phyloP scores from a whole-genome alignment of 768 basidiomycete genomes.

The Lyophyllum decastes region DNA sequence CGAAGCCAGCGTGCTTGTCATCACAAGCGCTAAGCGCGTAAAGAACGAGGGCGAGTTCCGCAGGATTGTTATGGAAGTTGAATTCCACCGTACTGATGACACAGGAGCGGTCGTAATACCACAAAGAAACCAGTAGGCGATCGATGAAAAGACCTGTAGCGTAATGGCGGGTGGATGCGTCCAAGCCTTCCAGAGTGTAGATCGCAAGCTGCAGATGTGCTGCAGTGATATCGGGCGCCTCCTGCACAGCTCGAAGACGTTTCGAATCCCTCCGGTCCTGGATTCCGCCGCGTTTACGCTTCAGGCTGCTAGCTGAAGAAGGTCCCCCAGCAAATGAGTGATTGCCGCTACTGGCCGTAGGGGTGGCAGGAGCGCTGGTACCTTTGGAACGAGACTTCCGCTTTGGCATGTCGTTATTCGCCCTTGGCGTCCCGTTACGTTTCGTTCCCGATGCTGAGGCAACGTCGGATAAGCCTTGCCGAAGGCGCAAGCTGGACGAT shows the following conservation, averaged over 20 bases:
- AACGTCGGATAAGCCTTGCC: neutral
- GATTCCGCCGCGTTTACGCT: neutral
- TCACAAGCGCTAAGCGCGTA: constrained; percentile 9
- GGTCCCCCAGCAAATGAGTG: neutral
- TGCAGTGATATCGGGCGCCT: neutral
- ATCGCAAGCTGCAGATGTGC: neutral
- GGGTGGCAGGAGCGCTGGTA: neutral
- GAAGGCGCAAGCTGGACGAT: neutral
- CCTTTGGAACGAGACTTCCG: no score
- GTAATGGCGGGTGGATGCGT: constrained; percentile 16
- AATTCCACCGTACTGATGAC: constrained; percentile 18
- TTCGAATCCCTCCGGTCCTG: neutral
- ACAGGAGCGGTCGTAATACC: constrained; percentile 28
- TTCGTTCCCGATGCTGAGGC: neutral
- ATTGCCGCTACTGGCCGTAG: neutral
- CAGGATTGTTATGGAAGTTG: constrained; percentile 16
- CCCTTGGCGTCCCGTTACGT: neutral
- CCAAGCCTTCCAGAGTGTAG: constrained; percentile 7
- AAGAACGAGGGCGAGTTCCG: constrained; percentile 21
- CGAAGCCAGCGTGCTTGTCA: constrained; percentile 15
- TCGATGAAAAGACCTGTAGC: constrained; percentile 23
- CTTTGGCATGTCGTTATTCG: no score
- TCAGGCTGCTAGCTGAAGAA: neutral
- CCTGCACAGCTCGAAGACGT: neutral
- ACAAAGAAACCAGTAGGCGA: constrained; percentile 18